Conservation (phyloP, 768 basidiomycete genomes). For the Amylocystis lapponica region DNA sequence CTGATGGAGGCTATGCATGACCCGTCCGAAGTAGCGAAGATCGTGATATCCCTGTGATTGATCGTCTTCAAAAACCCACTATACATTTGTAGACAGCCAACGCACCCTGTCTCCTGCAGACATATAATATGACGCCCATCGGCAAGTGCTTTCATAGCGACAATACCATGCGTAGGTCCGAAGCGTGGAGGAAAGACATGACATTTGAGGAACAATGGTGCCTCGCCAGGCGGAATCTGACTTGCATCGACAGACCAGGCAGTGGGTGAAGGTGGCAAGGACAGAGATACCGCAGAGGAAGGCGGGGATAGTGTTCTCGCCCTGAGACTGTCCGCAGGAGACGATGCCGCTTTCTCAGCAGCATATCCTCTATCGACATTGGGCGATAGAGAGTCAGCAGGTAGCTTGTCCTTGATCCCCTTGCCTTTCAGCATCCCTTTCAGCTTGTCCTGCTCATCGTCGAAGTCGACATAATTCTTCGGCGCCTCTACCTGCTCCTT, state of each 20-base stretch:
- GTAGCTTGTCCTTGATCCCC: conserved; percentile 30
- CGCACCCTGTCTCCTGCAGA: conserved; percentile 64
- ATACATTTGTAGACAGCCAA: too few species aligned
- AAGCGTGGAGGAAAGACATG: conserved; percentile 43
- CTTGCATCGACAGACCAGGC: not conserved
- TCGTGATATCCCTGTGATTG: conserved; percentile 42
- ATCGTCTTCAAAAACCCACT: too few species aligned
- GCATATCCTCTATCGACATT: conserved; percentile 26
- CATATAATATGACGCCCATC: conserved; percentile 39
- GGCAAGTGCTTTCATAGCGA: conserved; percentile 42
- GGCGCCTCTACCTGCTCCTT: conserved; percentile 69
- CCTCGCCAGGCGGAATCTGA: not conserved
- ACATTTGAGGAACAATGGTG: conserved; percentile 14
- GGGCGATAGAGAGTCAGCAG: conserved; percentile 27
- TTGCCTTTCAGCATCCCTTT: conserved; percentile 65
- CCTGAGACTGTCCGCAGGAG: not conserved
- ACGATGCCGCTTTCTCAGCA: not conserved
- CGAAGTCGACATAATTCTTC: conserved; percentile 75
- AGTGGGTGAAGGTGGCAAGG: not conserved
- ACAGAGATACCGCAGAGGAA: not conserved
- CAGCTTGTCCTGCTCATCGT: conserved; percentile 72
- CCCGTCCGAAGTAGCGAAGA: conserved; percentile 51
- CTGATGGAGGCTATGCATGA: conserved; percentile 29
- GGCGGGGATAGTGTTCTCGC: conserved; percentile 1
- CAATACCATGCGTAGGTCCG: conserved; percentile 35